A percentile compares a stretch with the other conserved stretches of the same genome.
Evolutionary conservation across 148 eudicot genomes (phyloP).

Genomic region (Selenicereus undatus): DNA sequence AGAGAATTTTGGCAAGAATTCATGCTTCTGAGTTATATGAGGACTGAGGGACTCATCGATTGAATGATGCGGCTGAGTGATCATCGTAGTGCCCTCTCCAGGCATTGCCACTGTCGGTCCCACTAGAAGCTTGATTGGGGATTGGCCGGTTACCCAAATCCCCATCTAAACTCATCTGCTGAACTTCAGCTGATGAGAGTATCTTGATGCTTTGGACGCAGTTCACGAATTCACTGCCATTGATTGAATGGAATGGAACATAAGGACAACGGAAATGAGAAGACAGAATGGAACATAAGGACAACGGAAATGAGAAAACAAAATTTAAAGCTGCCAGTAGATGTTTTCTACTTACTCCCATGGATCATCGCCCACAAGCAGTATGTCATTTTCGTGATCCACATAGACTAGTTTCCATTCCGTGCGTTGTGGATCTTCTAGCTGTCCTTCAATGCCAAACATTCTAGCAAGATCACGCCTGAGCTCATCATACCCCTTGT

Average conservation of each 20-base stretch:
- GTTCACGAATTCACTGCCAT: conserved; percentile 85
- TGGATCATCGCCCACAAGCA: conserved; percentile 97
- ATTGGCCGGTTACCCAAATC: conserved; percentile 61
- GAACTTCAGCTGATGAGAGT: conserved; percentile 80
- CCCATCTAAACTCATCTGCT: conserved; percentile 96
- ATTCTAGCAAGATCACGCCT: conserved; percentile 84
- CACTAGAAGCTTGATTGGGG: conserved; percentile 87
- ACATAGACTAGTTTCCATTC: conserved; percentile 98
- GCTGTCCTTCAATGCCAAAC: conserved; percentile 94
- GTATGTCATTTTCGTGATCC: conserved; percentile 92
- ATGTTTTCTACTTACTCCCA: conserved; percentile 80
- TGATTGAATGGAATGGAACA: background rate
- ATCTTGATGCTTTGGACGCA: conserved; percentile 98
- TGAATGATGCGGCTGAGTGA: conserved; percentile 76
- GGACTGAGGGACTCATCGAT: conserved; percentile 31
- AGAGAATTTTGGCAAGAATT: background rate
- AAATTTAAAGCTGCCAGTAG: background rate
- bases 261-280: conserved; percentile 1
- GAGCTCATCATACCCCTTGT: conserved; percentile 87
- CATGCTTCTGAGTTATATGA: background rate
- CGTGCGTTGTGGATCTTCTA: conserved; percentile 83
- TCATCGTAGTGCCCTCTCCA: conserved; percentile 89
- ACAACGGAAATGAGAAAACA: background rate
- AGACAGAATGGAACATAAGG: background rate
- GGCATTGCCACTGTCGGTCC: conserved; percentile 75